A percentile compares a stretch with the other conserved stretches of the same genome.
Conservation (phyloP, 371 early-diverging fungal species). For the Blakeslea trispora region DNA sequence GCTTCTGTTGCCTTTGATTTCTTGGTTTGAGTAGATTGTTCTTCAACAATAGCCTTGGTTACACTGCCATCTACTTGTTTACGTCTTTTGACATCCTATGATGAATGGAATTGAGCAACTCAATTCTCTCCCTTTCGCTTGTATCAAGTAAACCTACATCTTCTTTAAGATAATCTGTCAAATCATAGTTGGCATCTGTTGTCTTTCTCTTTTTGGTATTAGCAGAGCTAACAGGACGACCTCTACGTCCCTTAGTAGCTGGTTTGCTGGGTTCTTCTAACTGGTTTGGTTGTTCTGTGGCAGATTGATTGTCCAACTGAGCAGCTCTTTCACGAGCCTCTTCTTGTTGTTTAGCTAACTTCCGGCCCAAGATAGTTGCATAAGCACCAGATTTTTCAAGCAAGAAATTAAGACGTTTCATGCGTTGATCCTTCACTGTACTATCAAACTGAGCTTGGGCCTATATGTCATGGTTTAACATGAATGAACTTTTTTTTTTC, state of each 20-base stretch:
- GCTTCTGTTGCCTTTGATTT: conserved; percentile 5
- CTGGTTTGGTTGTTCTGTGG: neutral
- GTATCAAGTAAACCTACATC: conserved; percentile 41
- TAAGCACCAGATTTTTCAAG: conserved; percentile 84
- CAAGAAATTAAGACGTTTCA: conserved; percentile 79
- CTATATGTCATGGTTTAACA: too few species aligned
- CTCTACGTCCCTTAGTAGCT: conserved; percentile 2
- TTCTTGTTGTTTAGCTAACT: conserved; percentile 77
- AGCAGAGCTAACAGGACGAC: conserved; percentile 1
- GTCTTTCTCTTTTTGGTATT: conserved; percentile 21
- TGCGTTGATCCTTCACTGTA: conserved; percentile 66
- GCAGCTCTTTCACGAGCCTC: conserved; percentile 63
- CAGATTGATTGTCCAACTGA: conserved; percentile 26
- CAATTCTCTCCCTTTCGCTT: too few species aligned
- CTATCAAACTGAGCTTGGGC: conserved; percentile 60
- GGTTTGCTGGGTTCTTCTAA: neutral
- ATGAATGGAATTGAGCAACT: neutral
- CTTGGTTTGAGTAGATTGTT: conserved; percentile 18
- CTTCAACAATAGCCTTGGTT: conserved; percentile 37
- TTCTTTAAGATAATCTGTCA: conserved; percentile 62
- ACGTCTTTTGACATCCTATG: conserved; percentile 47
- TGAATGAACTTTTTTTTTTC: too few species aligned
- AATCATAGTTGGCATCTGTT: conserved; percentile 51
- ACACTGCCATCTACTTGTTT: conserved; percentile 37
- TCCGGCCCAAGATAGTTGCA: conserved; percentile 75